Evolutionary conservation across 2,329 filamentous ascomycete species (phyloP), one percentile per base, ranked within the genome.

Genomic region (Microthyrium microscopicum): DNA sequence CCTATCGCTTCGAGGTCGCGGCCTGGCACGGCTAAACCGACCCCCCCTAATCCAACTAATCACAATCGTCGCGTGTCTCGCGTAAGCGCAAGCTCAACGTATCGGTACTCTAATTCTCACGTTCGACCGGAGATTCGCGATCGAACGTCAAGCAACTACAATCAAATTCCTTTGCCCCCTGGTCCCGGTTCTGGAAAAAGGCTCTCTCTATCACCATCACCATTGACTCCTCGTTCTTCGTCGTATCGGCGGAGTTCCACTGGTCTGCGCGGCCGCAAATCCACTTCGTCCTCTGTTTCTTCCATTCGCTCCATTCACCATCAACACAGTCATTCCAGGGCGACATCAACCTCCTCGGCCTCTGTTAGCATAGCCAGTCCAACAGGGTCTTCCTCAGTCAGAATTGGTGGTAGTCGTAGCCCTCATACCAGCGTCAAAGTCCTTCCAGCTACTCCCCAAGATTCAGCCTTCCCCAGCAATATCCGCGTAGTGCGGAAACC

Each of bases 221-320:
- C 89, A 0, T 55, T 94, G 26, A 95, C 89, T 1, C 87, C 89
- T 3, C 77, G 84, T 25, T 84, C 82, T 4, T n/a, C n/a, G n/a
- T 81, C 80, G 1, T 78, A 91, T 46, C 74, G 89, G 8, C 77
- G 84, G 22, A 73, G 82, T 3, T 92, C 83, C 4, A 72, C 68
- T 27, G 85, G 87, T 20, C 67, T 95, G 28, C 73, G 85, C 19
- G 87, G 89, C 24, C 73, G 89, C 39, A 95, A 95, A 53, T 95
- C 87, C 1, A 98, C 89, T 0, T 94, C 84, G 0, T 93, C 84
- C 0, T 95, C 85, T 0, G 75, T 98, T 12, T 94, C 84, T 1
- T 93, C 84, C 0, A 77, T 98, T 37, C 77, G 89, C 38, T 91
- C 80, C 28, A 83, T 95, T 49, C 84, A 87, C 46, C 81, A 85